These are phyloP conservation scores for Buddleja alternifolia DNA, from an alignment of 257 asterid species.

Conservation along the genomic window DNA sequence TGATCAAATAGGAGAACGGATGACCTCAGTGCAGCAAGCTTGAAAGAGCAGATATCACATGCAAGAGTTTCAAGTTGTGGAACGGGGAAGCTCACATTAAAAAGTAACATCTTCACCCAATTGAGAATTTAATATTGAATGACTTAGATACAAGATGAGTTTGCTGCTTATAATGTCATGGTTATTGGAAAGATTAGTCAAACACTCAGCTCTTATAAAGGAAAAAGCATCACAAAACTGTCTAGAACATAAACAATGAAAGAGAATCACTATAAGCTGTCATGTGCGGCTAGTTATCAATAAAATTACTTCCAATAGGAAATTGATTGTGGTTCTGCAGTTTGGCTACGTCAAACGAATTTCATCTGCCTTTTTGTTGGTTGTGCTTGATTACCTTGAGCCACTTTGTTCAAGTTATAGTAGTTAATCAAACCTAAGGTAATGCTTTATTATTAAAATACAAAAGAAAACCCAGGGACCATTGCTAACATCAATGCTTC, in stretches of 20 bases:
- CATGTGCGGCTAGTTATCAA: neutral
- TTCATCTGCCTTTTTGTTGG: neutral
- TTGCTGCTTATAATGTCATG: neutral
- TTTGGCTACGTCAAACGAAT: neutral
- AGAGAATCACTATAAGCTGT: neutral
- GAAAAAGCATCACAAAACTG: neutral
- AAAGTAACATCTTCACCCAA: neutral
- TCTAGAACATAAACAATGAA: neutral
- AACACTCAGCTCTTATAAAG: neutral
- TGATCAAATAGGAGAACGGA: constrained; percentile 14
- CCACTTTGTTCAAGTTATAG: neutral
- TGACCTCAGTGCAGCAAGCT: neutral
- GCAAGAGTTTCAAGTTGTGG: neutral
- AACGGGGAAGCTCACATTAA: neutral
- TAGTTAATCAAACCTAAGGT: neutral
- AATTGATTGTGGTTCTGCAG: neutral
- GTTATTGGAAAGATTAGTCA: neutral
- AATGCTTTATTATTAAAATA: neutral
- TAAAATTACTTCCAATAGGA: constrained; percentile 8
- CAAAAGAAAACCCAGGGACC: neutral
- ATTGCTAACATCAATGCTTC: neutral
- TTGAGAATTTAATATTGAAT: neutral
- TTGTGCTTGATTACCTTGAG: neutral
- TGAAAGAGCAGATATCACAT: constrained; percentile 8
- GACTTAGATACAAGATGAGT: neutral